Conservation (phyloP, 2,329 filamentous ascomycete genomes). For the Aspergillus aculeatinus region DNA sequence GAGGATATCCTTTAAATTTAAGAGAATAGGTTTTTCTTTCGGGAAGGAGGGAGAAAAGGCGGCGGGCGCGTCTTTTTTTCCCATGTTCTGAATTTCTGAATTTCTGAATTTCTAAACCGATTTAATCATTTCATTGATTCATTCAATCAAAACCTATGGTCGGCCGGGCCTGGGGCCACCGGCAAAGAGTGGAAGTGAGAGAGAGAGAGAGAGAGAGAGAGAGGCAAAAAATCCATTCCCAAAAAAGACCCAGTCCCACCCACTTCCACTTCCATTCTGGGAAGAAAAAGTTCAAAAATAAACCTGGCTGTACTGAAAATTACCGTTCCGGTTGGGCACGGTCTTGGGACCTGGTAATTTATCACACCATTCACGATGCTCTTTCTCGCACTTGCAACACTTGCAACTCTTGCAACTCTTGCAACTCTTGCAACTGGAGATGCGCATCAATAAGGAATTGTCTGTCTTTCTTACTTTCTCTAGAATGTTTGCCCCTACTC, state of each 20-base stretch:
- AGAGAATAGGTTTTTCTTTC: constrained; percentile 8
- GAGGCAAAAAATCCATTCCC: not conserved
- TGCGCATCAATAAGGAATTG: not conserved
- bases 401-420: not conserved
- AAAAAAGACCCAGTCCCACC: constrained; percentile 12
- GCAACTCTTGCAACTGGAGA: not conserved
- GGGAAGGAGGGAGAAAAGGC: not conserved
- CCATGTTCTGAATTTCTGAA: not conserved
- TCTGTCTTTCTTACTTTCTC: not conserved
- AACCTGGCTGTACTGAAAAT: not conserved
- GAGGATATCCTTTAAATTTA: constrained; percentile 22
- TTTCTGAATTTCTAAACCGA: not conserved
- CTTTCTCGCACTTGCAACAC: not conserved
- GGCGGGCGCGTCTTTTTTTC: constrained; percentile 2
- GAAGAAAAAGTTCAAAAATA: not conserved
- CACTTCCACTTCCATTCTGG: not conserved
- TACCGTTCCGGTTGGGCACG: not conserved
- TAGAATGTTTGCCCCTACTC: not conserved
- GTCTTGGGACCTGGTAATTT: not conserved
- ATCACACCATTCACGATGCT: not conserved
- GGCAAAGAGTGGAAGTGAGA: not conserved
- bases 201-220: too few species aligned
- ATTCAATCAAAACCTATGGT: not conserved
- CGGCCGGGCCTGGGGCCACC: not conserved
- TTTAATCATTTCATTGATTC: not conserved